A percentile compares a stretch with the other conserved stretches of the same genome.
These are phyloP conservation scores for Dothistroma pini DNA, from an alignment of 2,329 filamentous ascomycete genomes.

Conservation along the genomic window DNA sequence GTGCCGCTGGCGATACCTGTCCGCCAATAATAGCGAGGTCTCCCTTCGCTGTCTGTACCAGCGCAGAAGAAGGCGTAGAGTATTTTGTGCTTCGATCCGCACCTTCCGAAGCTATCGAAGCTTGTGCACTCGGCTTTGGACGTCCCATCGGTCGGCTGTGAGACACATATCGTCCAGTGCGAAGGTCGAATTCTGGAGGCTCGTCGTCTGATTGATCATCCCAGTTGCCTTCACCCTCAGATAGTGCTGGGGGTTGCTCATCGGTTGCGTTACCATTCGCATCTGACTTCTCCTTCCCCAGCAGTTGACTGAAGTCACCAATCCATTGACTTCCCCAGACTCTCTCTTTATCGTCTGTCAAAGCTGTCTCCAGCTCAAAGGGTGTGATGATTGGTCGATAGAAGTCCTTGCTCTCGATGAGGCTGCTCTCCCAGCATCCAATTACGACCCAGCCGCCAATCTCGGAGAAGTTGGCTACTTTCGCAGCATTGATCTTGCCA, in stretches of 20 bases:
- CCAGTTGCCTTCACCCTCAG: conserved; percentile 50
- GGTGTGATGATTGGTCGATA: conserved; percentile 91
- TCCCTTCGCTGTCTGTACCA: conserved; percentile 63
- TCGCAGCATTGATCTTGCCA: conserved; percentile 91
- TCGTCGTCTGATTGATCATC: conserved; percentile 61
- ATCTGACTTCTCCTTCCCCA: conserved; percentile 38
- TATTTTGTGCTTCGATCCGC: conserved; percentile 2
- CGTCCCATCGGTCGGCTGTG: conserved; percentile 68
- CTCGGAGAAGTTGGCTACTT: conserved; percentile 94
- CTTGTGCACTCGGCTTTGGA: conserved; percentile 10
- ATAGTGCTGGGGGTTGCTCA: not conserved
- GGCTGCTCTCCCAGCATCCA: conserved; percentile 94
- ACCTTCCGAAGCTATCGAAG: conserved; percentile 13
- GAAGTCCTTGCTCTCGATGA: conserved; percentile 85
- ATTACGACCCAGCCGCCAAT: conserved; percentile 96
- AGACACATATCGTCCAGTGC: conserved; percentile 78
- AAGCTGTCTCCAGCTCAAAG: conserved; percentile 78
- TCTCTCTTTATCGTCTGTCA: conserved; percentile 70
- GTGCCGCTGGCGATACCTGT: conserved; percentile 83
- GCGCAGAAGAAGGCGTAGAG: conserved; percentile 39
- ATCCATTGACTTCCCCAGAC: conserved; percentile 88
- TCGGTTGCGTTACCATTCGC: conserved; percentile 35
- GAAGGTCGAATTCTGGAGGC: conserved; percentile 85
- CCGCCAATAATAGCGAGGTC: conserved; percentile 80
- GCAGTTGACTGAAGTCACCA: conserved; percentile 73